Percentiles rank a stretch among this genome's conserved stretches.
Conservation (phyloP, 2,329 filamentous ascomycete genomes). For the Aspergillus alliaceus region DNA sequence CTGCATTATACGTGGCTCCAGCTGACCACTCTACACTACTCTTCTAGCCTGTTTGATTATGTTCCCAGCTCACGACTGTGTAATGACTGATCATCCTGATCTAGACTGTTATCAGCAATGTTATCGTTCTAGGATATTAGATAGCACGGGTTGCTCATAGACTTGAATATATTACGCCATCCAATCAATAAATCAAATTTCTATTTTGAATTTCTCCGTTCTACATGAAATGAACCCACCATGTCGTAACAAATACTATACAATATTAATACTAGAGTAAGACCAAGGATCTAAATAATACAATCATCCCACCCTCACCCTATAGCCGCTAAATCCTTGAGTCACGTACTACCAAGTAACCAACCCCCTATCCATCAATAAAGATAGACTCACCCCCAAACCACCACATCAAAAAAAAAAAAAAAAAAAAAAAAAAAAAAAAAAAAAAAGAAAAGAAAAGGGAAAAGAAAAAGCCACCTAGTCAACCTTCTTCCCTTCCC, state of each 20-base stretch:
- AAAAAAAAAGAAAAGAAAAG: too few relatives aligned
- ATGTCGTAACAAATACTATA: neutral
- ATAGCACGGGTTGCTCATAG: neutral
- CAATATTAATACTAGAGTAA: neutral
- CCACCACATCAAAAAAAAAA: neutral
- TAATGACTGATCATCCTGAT: neutral
- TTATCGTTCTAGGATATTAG: neutral
- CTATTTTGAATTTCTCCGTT: too few relatives aligned
- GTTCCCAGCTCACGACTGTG: neutral
- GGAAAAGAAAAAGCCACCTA: too few relatives aligned
- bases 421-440: too few relatives aligned
- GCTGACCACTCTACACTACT: neutral
- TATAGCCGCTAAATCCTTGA: too few relatives aligned
- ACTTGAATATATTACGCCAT: neutral
- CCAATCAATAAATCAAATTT: neutral
- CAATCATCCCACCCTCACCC: too few relatives aligned
- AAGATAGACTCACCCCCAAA: neutral
- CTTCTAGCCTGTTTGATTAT: neutral
- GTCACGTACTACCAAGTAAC: neutral
- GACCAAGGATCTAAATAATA: neutral
- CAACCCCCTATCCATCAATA: neutral
- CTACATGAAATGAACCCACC: too few relatives aligned
- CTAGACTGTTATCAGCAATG: neutral
- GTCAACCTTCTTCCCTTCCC: conserved; percentile 9
- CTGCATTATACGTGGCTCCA: neutral